A percentile compares a stretch with the other conserved stretches of the same genome.
Conservation (phyloP, 768 basidiomycete species). For the Boletellus sp. region DNA sequence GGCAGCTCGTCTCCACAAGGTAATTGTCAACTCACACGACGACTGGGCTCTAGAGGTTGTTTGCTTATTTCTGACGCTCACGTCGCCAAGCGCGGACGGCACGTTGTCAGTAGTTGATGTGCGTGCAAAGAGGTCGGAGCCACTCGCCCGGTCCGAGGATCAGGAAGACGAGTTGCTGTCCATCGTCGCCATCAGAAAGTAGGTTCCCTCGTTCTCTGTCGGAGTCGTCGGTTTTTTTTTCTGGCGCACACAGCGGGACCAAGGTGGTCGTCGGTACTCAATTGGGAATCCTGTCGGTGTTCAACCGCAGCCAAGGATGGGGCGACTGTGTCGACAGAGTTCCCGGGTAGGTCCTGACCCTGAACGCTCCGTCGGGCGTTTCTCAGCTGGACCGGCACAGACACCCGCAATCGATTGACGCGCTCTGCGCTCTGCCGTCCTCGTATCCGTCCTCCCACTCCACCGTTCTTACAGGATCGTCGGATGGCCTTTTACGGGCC, state of each 20-base stretch:
- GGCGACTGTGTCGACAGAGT: slow-evolving; percentile 89
- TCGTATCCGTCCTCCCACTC: slow-evolving; percentile 59
- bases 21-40: slow-evolving; percentile 27
- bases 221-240: background rate
- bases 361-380: background rate
- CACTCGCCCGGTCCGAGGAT: slow-evolving; percentile 85
- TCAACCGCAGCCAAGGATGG: slow-evolving; percentile 85
- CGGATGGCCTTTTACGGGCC: slow-evolving; percentile 85
- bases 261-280: slow-evolving; percentile 90
- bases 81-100: slow-evolving; percentile 72
- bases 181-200: slow-evolving; percentile 82
- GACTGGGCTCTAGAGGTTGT: background rate
- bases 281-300: slow-evolving; percentile 83
- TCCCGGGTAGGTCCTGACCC: slow-evolving; percentile 57
- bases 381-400: slow-evolving; percentile 38
- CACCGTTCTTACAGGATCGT: slow-evolving; percentile 84
- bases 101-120: slow-evolving; percentile 91
- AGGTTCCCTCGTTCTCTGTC: slow-evolving; percentile 17
- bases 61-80: background rate
- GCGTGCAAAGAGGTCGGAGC: slow-evolving; percentile 73
- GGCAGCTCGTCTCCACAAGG: slow-evolving; percentile 86
- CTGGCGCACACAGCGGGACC: slow-evolving; percentile 44
- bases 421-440: slow-evolving; percentile 70
- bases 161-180: slow-evolving; percentile 94
- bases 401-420: slow-evolving; percentile 88